Conservation (phyloP, 352 stramenopile genomes). For the Pythium grandisporangium region DNA sequence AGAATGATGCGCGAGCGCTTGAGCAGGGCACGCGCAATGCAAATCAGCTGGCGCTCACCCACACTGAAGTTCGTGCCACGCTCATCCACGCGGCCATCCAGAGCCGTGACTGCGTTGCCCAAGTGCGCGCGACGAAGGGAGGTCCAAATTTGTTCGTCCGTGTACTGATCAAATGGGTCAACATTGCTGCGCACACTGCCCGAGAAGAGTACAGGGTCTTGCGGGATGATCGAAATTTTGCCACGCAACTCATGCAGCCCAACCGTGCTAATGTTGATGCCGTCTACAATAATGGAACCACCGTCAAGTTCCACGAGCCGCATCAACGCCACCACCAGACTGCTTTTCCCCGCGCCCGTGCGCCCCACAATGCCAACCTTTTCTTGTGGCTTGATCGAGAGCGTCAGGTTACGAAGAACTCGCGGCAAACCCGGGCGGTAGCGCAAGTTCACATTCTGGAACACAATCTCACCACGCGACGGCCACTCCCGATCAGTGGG, state of each 20-base stretch:
- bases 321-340: conserved; percentile 87
- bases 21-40: conserved; percentile 92
- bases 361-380: conserved; percentile 84
- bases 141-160: conserved; percentile 80
- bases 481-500: conserved; percentile 72
- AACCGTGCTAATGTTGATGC: conserved; percentile 41
- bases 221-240: conserved; percentile 86
- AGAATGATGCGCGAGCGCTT: conserved; percentile 89
- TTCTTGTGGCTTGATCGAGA: conserved; percentile 69
- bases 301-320: conserved; percentile 84
- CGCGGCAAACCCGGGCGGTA: conserved; percentile 76
- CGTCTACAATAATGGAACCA: conserved; percentile 53
- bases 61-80: conserved; percentile 94
- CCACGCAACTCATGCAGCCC: conserved; percentile 39
- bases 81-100: conserved; percentile 63
- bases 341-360: conserved; percentile 87
- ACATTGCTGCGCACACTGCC: conserved; percentile 89
- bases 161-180: conserved; percentile 88
- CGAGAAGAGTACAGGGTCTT: conserved; percentile 94
- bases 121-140: conserved; percentile 82
- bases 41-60: conserved; percentile 94
- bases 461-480: conserved; percentile 63
- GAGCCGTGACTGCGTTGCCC: conserved; percentile 30
- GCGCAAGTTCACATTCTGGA: conserved; percentile 81
- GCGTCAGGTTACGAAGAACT: conserved; percentile 58